phyloP scores from a whole-genome alignment of 176 grass and related monocot species.

The Carex littledalei region DNA sequence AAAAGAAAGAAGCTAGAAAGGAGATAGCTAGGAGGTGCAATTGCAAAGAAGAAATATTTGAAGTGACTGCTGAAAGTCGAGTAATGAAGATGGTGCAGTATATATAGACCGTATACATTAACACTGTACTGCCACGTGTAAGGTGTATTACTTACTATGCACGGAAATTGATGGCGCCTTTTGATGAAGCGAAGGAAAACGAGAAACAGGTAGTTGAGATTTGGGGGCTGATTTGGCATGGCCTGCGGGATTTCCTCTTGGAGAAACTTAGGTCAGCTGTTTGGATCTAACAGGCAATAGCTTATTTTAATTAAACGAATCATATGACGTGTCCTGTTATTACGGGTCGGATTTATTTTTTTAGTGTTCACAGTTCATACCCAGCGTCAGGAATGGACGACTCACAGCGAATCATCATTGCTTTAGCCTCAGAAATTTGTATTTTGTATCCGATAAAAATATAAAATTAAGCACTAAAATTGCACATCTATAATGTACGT shows the following conservation, averaged over 20 bases:
- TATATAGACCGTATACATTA: constrained; percentile 12
- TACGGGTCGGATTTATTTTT: background rate
- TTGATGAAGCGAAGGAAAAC: background rate
- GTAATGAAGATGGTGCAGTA: background rate
- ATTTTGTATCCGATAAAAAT: too few relatives aligned
- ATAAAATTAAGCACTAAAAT: background rate
- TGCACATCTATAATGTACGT: too few relatives aligned
- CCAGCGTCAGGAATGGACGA: background rate
- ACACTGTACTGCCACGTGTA: constrained; percentile 8
- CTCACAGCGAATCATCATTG: background rate
- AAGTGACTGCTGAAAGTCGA: background rate
- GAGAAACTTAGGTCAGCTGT: background rate
- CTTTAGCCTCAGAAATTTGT: too few relatives aligned
- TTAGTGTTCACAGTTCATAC: background rate
- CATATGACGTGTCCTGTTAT: background rate
- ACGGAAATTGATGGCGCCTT: constrained; percentile 5
- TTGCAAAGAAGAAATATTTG: constrained; percentile 4
- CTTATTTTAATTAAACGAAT: background rate
- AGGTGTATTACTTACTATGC: background rate
- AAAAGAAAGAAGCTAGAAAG: constrained; percentile 16
- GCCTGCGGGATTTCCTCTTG: background rate
- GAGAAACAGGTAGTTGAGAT: background rate
- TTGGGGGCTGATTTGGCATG: constrained; percentile 14
- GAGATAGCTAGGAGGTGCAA: background rate
- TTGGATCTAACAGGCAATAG: background rate